phyloP scores from a whole-genome alignment of 2,329 filamentous ascomycete genomes.

The Penicillium sp. region DNA sequence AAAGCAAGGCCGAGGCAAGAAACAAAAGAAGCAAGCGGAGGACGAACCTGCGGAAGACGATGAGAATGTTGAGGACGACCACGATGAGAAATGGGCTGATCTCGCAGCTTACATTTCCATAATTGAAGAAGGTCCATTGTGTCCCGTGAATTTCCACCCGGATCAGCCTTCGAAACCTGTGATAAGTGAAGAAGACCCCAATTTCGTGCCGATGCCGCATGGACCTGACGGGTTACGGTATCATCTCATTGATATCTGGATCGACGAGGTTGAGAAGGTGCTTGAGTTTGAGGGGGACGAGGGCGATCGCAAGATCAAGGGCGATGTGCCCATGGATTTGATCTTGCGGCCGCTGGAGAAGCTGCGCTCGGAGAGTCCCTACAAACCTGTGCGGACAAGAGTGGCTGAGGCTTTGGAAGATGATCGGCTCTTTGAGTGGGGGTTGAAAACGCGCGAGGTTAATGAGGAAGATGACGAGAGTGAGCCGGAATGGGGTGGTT shows the following conservation, averaged over 20 bases:
- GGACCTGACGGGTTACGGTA: constrained; percentile 79
- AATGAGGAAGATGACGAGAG: constrained; percentile 46
- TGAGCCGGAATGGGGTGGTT: constrained; percentile 57
- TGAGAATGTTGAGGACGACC: constrained; percentile 5
- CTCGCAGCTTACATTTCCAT: constrained; percentile 37
- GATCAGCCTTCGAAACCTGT: constrained; percentile 21
- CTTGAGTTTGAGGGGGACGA: constrained; percentile 46
- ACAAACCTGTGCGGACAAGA: constrained; percentile 65
- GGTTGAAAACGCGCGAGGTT: constrained; percentile 38
- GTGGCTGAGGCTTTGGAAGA: constrained; percentile 67
- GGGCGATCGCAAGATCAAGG: constrained; percentile 33
- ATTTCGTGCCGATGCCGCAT: constrained; percentile 42
- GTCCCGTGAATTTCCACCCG: constrained; percentile 37
- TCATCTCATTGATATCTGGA: constrained; percentile 84
- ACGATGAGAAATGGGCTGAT: constrained; percentile 27
- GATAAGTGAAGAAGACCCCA: constrained; percentile 23
- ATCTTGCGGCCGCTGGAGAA: constrained; percentile 43
- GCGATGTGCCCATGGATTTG: constrained; percentile 36
- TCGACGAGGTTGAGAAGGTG: constrained; percentile 77
- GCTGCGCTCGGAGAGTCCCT: constrained; percentile 50
- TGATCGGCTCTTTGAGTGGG: constrained; percentile 63
- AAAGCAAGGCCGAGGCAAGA: constrained; percentile 24
- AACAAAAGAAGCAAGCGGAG: constrained; percentile 25
- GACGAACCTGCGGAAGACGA: constrained; percentile 15
- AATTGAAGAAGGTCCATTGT: constrained; percentile 38